A percentile compares a stretch with the other conserved stretches of the same genome.
These are phyloP conservation scores for Geum urbanum DNA, from an alignment of 306 rosid species.

Conservation along the genomic window DNA sequence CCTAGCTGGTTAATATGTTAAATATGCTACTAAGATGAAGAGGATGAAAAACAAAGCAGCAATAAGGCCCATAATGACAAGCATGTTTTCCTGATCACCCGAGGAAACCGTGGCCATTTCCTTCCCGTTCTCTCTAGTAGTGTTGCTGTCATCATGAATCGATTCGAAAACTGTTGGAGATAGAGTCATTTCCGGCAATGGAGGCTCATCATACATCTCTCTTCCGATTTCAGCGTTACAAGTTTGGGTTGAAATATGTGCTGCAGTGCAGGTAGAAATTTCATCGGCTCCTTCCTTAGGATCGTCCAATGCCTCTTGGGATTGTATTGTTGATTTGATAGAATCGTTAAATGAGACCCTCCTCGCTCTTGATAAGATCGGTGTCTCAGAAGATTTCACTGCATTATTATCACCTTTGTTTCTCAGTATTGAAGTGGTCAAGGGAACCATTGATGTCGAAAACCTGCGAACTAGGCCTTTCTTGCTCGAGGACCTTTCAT, in stretches of 20 bases:
- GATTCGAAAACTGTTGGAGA: neutral
- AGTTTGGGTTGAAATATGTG: slow-evolving; percentile 9
- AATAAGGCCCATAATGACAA: slow-evolving; percentile 15
- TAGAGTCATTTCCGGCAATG: neutral
- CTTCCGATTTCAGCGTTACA: neutral
- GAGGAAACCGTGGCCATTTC: neutral
- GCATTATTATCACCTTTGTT: neutral
- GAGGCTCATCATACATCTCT: slow-evolving; percentile 10
- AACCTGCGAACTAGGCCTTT: slow-evolving; percentile 21
- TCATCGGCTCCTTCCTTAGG: slow-evolving; percentile 8
- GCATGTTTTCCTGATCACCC: slow-evolving; percentile 1
- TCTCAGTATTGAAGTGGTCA: slow-evolving; percentile 14
- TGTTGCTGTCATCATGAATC: slow-evolving; percentile 1
- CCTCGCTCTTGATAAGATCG: slow-evolving; percentile 7
- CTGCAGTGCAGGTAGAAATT: slow-evolving; percentile 11
- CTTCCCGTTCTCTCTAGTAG: neutral
- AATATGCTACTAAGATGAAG: slow-evolving; percentile 6
- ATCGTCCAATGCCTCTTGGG: slow-evolving; percentile 15
- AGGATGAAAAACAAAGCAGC: slow-evolving; percentile 20
- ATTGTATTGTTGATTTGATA: slow-evolving; percentile 16
- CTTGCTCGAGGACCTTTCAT: slow-evolving; percentile 11
- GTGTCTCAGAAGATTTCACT: neutral
- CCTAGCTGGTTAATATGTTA: neutral
- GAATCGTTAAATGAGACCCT: slow-evolving; percentile 46
- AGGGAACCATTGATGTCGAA: slow-evolving; percentile 28